Percentiles rank a stretch among this genome's conserved stretches.
phyloP scores from a whole-genome alignment of 352 stramenopile species.

The Bremia lactucae region DNA sequence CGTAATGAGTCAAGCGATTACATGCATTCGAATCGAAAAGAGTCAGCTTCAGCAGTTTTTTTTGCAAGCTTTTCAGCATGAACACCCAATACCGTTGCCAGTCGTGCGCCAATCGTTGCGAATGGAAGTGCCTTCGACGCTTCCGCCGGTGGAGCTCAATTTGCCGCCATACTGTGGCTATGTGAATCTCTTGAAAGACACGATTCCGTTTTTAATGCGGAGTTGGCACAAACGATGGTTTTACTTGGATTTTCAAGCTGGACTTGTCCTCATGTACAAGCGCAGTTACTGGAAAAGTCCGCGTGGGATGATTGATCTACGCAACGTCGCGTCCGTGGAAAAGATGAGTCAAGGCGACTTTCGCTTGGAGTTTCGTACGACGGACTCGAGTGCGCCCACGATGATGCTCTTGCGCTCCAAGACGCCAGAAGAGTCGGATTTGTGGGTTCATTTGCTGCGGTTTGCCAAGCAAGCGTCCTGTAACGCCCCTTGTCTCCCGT shows the following conservation, averaged over 20 bases:
- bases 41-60: constrained; percentile 48
- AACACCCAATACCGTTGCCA: constrained; percentile 21
- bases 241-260: constrained; percentile 66
- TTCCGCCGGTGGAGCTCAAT: constrained; percentile 27
- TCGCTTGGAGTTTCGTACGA: constrained; percentile 45
- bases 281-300: constrained; percentile 76
- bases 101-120: constrained; percentile 18
- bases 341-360: constrained; percentile 66
- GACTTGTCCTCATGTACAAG: constrained; percentile 71
- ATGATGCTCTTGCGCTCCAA: constrained; percentile 64
- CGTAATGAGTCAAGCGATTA: constrained; percentile 39
- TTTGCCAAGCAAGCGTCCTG: constrained; percentile 45
- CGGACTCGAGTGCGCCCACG: constrained; percentile 19
- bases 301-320: constrained; percentile 62
- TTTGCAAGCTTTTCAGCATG: constrained; percentile 38
- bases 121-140: constrained; percentile 20
- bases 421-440: constrained; percentile 35
- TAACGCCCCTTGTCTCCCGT: constrained; percentile 12
- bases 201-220: constrained; percentile 61
- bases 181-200: constrained; percentile 66
- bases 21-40: constrained; percentile 54
- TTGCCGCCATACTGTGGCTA: constrained; percentile 68
- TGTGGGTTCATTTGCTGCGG: constrained; percentile 70
- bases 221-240: constrained; percentile 80
- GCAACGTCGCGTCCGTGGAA: constrained; percentile 44